Conservation (phyloP, 306 rosid species). For the Morella rubra region DNA sequence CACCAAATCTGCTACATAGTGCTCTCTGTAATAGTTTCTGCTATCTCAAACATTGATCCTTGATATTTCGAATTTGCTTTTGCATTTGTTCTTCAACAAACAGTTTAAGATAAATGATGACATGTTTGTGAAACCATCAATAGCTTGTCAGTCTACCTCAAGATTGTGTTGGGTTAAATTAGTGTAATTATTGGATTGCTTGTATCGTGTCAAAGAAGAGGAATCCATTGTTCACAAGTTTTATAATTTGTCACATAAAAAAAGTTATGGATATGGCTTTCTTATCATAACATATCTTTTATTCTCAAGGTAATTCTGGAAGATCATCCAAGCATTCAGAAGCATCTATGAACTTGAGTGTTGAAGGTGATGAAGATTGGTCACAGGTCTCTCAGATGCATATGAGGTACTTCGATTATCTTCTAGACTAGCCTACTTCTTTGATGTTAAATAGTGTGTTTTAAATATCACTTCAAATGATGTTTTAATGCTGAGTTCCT, state of each 20-base stretch:
- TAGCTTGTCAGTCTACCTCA: background rate
- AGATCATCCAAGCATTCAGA: constrained; percentile 40
- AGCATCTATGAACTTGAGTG: constrained; percentile 38
- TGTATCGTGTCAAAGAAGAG: background rate
- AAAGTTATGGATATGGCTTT: constrained; percentile 10
- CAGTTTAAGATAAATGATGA: background rate
- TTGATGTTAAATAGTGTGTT: background rate
- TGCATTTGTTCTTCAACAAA: background rate
- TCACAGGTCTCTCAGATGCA: constrained; percentile 53
- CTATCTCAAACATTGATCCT: no score
- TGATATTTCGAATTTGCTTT: background rate
- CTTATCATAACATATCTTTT: constrained; percentile 13
- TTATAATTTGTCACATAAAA: background rate
- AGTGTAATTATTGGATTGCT: background rate
- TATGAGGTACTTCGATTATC: constrained; percentile 48
- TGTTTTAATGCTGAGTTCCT: background rate
- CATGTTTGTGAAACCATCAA: background rate
- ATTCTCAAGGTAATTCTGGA: constrained; percentile 43
- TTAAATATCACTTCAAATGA: background rate
- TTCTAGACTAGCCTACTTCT: background rate
- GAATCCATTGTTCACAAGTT: background rate
- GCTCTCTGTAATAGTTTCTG: no score
- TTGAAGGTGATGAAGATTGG: constrained; percentile 70
- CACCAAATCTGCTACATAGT: no score
- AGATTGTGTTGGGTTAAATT: background rate